Base-by-base conservation (phyloP, 2,329 filamentous ascomycete genomes). In the Eurotiales sp. region DNA sequence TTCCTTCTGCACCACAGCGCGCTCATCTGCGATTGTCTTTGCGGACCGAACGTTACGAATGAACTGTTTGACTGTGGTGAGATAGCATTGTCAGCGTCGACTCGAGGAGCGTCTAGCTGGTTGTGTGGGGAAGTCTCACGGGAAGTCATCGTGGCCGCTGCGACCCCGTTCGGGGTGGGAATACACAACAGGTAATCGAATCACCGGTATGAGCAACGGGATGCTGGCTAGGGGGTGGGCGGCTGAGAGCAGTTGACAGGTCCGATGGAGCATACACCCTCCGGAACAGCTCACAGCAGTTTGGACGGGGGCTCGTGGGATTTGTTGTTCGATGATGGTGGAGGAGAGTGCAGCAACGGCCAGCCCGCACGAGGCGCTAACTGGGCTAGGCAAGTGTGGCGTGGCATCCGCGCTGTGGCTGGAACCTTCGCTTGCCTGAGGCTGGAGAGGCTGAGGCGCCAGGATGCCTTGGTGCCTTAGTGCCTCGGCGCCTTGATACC, bases 11-110 rank as follows among this genome's bases (percentile, higher is more conserved):
- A 99, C 95, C 51, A 99, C 93, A 47, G 93, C 92, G 68, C 93
- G 85, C 77, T 99, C 93, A 74, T 99, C 93, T 70, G 95, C 95
- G 68, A 99, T 96, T 30, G 93, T 99, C 78, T 99, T 99, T 55
- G 93, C 90, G 56, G 93, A 92, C 70, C 93, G 90, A 69, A 99
- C 93, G 75, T 96, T 97, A 70, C 93, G 91, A 74, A 99, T 99
- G 76, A 99, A 99, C 77, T 97, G 93, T 78, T 99, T 99, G 71
- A 99, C 93, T 97, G 67, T 47, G n/a, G n/a, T n/a, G 52, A 30
- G 14, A 19, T 23, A 46, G 39, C 36, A 10, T 34, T 45, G 52
- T 54, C 43, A 55, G 51, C n/a, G n/a, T n/a, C n/a, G n/a, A n/a
- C n/a, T 52, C 19, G 37, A 55, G 42, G 50, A 46, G 21, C 22